Evolutionary conservation across 768 basidiomycete species (phyloP).

Genomic region (Russula abietina): DNA sequence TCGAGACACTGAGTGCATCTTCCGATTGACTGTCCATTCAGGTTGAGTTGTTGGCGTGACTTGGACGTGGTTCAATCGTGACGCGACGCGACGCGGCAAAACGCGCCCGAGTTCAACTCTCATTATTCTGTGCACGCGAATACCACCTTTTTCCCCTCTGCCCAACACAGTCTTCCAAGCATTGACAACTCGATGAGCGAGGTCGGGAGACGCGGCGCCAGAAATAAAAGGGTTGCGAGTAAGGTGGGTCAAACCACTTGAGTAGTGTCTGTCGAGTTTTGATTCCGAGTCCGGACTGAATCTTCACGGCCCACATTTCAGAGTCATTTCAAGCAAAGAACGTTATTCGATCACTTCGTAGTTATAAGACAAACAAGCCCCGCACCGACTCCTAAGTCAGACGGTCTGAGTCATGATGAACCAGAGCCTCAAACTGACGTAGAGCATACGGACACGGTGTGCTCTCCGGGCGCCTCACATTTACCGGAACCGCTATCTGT

Average conservation of each 20-base stretch:
- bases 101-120: neutral
- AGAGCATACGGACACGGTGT: neutral
- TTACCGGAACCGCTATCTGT: neutral
- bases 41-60: neutral
- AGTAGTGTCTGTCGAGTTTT: neutral
- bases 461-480: neutral
- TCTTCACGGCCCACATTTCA: neutral
- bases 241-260: slow-evolving; percentile 5
- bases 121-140: neutral
- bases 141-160: neutral
- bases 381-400: neutral
- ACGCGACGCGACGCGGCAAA: slow-evolving; percentile 2
- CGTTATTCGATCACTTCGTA: slow-evolving; percentile 25
- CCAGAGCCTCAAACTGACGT: neutral
- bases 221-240: slow-evolving; percentile 2
- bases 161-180: neutral
- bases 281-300: neutral
- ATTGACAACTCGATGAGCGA: slow-evolving; percentile 1
- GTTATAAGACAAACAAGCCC: slow-evolving; percentile 4
- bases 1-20: slow-evolving; percentile 7
- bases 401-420: neutral
- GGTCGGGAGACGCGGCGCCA: slow-evolving; percentile 1
- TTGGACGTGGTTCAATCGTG: neutral
- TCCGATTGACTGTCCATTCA: neutral
- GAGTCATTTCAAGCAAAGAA: slow-evolving; percentile 27